phyloP scores from a whole-genome alignment of 148 eudicot species.

The Tetragonia tetragonoides region DNA sequence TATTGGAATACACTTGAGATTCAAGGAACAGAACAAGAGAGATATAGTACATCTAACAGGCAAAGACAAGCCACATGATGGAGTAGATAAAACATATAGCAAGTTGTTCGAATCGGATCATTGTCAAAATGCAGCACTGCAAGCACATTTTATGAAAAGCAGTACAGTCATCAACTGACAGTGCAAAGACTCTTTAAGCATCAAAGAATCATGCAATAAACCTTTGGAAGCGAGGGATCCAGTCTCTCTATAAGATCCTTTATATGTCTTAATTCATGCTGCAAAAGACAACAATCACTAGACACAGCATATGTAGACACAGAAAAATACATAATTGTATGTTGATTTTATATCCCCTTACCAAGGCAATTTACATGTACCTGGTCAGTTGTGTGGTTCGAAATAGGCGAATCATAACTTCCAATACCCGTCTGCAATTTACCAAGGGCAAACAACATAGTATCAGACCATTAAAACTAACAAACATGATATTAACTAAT shows the following conservation, averaged over 20 bases:
- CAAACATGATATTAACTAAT: no score
- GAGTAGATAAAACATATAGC: background rate
- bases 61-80: background rate
- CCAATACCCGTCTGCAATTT: slow-evolving; percentile 21
- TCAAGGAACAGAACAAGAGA: no score
- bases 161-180: slow-evolving; percentile 16
- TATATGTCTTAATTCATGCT: slow-evolving; percentile 49
- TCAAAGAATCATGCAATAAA: slow-evolving; percentile 48
- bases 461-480: no score
- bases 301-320: background rate
- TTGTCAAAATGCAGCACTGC: background rate
- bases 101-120: background rate
- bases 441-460: background rate
- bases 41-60: background rate
- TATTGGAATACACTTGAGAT: no score
- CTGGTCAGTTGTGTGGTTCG: slow-evolving; percentile 23
- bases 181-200: slow-evolving; percentile 45
- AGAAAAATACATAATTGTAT: no score
- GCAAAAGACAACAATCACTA: slow-evolving; percentile 25
- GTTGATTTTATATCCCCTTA: background rate
- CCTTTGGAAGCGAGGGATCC: slow-evolving; percentile 60
- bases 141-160: background rate
- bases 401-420: slow-evolving; percentile 28
- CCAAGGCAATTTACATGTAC: background rate
- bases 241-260: slow-evolving; percentile 47